Evolutionary conservation across 352 stramenopile genomes (phyloP), one percentile per base, ranked within the genome.

Genomic region (Globisporangium spinosum): DNA sequence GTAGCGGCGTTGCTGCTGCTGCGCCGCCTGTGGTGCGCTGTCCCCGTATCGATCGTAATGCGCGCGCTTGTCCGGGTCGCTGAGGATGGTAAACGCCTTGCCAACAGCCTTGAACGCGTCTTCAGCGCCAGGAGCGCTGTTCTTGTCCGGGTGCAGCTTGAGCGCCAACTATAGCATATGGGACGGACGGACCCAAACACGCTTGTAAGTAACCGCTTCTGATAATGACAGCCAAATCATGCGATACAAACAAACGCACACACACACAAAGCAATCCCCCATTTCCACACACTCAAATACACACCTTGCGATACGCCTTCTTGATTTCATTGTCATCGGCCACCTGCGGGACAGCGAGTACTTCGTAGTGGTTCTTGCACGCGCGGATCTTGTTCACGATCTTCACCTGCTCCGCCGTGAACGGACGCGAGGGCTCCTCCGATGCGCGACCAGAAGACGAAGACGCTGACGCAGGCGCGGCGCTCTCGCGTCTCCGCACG

Each of bases 71-170:
- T 97, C 82, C 0, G 83, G 78, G 70, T 97, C 91, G 53, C 89
- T 97, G 51, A 97, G 75, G 25, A 95, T 88, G 9, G 89, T 88
- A 78, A 99, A 99, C 13, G 97, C 97, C 38, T 98, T 93, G 64
- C 89, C 89, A 3, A 96, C 89, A 2, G 89, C 95, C 79, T 99
- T 99, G 81, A 99, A 99, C 32, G 97, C 97, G 69, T 99, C 97
- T 72, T 99, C 97, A 4, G 97, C 96, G 47, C 97, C 90, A 0
- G 96, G 97, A 0, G 96, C 97, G 13, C 89, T 97, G 80, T 99
- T 99, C 79, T 97, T 97, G 72, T 97, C 91, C 0, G 91, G 91
- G 72, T 97, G 91, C 8, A 97, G 71, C 70, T 96, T 97, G 8
- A 97, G 70, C 22, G 91, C 91, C 49, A 96, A 78, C 87, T 96